Base-by-base conservation (phyloP, 1,139 yeast genomes). In the Yarrowia galli region DNA sequence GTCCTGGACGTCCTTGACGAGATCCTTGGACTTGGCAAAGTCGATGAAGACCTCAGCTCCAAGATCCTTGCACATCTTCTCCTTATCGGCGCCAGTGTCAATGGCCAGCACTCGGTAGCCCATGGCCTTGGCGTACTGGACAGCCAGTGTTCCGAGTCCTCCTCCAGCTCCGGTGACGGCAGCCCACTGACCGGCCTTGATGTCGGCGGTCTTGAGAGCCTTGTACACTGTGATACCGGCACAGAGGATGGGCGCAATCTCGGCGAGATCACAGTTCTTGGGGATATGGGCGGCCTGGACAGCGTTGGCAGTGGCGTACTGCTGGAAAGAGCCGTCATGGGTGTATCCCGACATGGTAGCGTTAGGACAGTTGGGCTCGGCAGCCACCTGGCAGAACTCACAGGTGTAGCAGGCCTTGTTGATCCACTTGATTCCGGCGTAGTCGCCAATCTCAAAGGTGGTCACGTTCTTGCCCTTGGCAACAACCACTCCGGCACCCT, bases 151-250 rank as follows among this genome's bases (percentile, higher is more conserved):
- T 71, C 96, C 96, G 75, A 90, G 84, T 74, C 96, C 96, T 79
- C 96, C 93, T 76, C 88, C 92, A 68, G 93, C 93, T 79, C 96
- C 96, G 71, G 91, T 86, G 74, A 89, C 82, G 72, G 89, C 89
- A 70, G 89, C 91, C 91, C 92, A 89, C 75, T 89, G 86, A 75
- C 95, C 96, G 67, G 93, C 86, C 67, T 73, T 75, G 73, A 87
- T 82, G 64, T 83, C 81, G 69, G 93, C 88, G 65, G 87, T 85
- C 83, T 89, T 89, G 75, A 89, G 80, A 45, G 95, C 96, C 83
- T 89, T 89, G 85, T 89, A 89, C 69, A 89, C 93, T 67, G 96
- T 89, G 79, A 89, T 85, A 80, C 96, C 96, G 53, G 95, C 96
- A 80, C 96, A 89, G 61, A 81, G 76, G 69, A 91, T 86, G 72